Conservation (phyloP, 225 moss, liverwort and hornwort genomes). For the Ulota crispa region DNA sequence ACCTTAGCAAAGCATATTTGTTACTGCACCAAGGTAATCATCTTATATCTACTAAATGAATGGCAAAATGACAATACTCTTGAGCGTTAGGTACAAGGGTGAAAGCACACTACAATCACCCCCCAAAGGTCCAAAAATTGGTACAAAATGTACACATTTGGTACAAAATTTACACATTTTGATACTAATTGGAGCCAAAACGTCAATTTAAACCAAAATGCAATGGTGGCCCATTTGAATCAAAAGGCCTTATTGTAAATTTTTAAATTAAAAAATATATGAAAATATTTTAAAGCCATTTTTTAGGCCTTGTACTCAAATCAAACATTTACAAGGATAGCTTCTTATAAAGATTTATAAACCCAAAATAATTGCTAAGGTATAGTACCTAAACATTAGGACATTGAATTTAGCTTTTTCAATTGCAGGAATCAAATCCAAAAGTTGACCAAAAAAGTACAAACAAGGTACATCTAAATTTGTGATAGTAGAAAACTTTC, state of each 20-base stretch:
- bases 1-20: not conserved
- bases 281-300: not conserved
- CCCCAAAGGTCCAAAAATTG: no score
- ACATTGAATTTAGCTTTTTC: no score
- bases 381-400: no score
- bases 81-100: not conserved
- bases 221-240: not conserved
- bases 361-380: no score
- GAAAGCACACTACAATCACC: no score
- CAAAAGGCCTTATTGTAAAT: not conserved
- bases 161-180: not conserved
- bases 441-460: not conserved
- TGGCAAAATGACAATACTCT: not conserved
- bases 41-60: not conserved
- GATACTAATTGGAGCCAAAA: not conserved
- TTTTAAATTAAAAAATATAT: not conserved
- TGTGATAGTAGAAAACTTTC: not conserved
- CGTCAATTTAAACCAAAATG: not conserved
- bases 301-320: not conserved
- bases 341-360: no score
- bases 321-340: no score
- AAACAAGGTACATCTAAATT: not conserved
- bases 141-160: no score
- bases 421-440: no score
- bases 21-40: not conserved